Evolutionary conservation across 169 alveolate species (phyloP).

Genomic region (Cryptosporidium bovis): DNA sequence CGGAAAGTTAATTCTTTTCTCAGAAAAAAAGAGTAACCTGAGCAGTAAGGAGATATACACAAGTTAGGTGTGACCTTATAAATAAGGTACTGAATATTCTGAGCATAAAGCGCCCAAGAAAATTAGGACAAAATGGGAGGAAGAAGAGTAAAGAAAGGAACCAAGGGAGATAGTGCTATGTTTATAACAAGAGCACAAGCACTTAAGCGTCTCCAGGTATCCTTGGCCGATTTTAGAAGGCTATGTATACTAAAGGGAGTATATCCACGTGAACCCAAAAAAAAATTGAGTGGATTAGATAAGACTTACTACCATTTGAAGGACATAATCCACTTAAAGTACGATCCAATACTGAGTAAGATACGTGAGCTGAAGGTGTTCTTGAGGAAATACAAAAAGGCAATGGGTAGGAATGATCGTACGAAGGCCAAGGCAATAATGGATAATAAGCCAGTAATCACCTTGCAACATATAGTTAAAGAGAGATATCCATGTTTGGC

Average conservation of each 20-base stretch:
- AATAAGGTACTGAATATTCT: no score
- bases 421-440: conserved; percentile 86
- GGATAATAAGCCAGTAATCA: conserved; percentile 90
- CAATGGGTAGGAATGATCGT: conserved; percentile 87
- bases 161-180: conserved; percentile 89
- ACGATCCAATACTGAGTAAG: conserved; percentile 87
- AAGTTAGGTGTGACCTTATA: no score
- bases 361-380: conserved; percentile 91
- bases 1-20: no score
- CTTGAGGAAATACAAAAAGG: conserved; percentile 89
- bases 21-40: no score
- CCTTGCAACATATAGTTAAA: conserved; percentile 93
- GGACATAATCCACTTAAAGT: conserved; percentile 91
- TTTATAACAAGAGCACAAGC: conserved; percentile 92
- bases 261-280: conserved; percentile 98
- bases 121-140: conserved; percentile 46
- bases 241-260: conserved; percentile 98
- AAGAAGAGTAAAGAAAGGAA: conserved; percentile 85
- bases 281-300: conserved; percentile 88
- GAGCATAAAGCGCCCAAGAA: neutral
- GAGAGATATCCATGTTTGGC: conserved; percentile 96
- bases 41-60: no score
- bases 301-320: conserved; percentile 92
- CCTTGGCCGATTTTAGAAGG: conserved; percentile 93
- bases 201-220: conserved; percentile 89